Evolutionary conservation across 192 early-diverging fungal species (phyloP).

Genomic region (Allomyces arbusculus): DNA sequence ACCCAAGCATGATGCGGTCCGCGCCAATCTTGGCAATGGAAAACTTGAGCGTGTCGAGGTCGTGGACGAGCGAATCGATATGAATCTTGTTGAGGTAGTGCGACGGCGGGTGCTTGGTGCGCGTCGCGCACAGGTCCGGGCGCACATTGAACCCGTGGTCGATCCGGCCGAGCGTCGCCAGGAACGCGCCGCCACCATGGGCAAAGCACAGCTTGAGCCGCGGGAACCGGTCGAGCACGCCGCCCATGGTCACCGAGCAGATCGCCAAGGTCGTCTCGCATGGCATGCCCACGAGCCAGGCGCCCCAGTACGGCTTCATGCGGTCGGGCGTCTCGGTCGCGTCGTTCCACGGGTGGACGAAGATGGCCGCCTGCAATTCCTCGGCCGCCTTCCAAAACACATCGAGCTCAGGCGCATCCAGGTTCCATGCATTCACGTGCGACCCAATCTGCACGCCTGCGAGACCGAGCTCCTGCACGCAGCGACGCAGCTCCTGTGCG

Average conservation of each 20-base stretch:
- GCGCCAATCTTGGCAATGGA: slow-evolving; percentile 43
- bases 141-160: slow-evolving; percentile 41
- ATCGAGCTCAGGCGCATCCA: slow-evolving; percentile 44
- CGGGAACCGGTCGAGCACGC: slow-evolving; percentile 40
- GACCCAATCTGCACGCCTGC: slow-evolving; percentile 42
- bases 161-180: slow-evolving; percentile 41
- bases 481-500: slow-evolving; percentile 36
- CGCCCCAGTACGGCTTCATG: not conserved
- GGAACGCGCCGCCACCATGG: slow-evolving; percentile 46
- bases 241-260: slow-evolving; percentile 40
- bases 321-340: slow-evolving; percentile 14
- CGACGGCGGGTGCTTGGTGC: slow-evolving; percentile 27
- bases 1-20: slow-evolving; percentile 33
- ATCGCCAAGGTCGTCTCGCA: slow-evolving; percentile 47
- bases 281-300: slow-evolving; percentile 32
- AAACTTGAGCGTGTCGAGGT: slow-evolving; percentile 37
- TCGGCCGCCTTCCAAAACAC: slow-evolving; percentile 44
- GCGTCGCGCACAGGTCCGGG: slow-evolving; percentile 38
- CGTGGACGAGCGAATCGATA: slow-evolving; percentile 43
- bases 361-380: slow-evolving; percentile 34
- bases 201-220: slow-evolving; percentile 39
- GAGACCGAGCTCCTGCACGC: slow-evolving; percentile 38
- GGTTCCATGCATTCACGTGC: slow-evolving; percentile 43
- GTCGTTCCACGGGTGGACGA: slow-evolving; percentile 52
- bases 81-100: slow-evolving; percentile 33